A percentile compares a stretch with the other conserved stretches of the same genome.
Evolutionary conservation across 257 asterid species (phyloP).

Genomic region (Apocynum venetum): DNA sequence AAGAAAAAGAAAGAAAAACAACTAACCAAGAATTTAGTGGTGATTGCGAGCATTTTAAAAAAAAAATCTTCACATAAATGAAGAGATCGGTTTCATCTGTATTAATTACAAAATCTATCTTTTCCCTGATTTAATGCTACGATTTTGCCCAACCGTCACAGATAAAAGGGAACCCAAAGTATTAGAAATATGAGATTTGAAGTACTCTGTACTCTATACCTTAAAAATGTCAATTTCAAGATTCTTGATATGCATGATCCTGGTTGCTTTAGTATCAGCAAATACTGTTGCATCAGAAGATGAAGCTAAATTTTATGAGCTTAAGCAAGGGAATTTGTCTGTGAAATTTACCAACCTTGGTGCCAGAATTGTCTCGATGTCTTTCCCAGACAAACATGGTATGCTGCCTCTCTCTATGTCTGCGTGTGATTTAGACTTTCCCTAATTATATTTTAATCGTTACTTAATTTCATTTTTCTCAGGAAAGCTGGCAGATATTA

Average conservation of each 20-base stretch:
- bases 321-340: slow-evolving; percentile 18
- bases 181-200: background rate
- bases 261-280: background rate
- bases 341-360: slow-evolving; percentile 19
- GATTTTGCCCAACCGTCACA: background rate
- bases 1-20: background rate
- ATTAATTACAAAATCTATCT: background rate
- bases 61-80: background rate
- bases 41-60: background rate
- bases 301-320: slow-evolving; percentile 8
- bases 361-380: slow-evolving; percentile 23
- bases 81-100: background rate
- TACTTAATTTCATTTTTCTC: background rate
- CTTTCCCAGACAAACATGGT: slow-evolving; percentile 22
- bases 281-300: background rate
- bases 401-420: background rate
- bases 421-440: background rate
- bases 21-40: too few relatives aligned
- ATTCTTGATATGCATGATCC: background rate
- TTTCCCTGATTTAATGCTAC: background rate
- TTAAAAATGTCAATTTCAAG: background rate
- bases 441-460: too few relatives aligned
- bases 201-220: background rate
- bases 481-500: slow-evolving; percentile 13
- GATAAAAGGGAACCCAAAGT: background rate